Conservation (phyloP, 148 eudicot species). For the Suaeda aralocaspica region DNA sequence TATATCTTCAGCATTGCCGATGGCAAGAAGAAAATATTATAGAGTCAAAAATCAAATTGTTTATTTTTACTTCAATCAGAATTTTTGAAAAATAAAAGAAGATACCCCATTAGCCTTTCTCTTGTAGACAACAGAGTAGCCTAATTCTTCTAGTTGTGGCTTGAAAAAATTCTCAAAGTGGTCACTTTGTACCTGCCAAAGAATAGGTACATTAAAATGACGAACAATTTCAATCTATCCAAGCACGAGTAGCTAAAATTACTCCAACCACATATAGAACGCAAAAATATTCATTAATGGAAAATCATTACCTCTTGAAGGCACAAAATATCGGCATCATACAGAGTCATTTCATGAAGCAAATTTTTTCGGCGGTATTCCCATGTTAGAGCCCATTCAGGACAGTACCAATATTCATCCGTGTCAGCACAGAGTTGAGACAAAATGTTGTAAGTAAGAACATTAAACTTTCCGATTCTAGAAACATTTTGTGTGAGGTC, state of each 20-base stretch:
- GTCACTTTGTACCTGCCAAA: slow-evolving; percentile 83
- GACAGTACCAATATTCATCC: slow-evolving; percentile 65
- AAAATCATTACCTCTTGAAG: slow-evolving; percentile 75
- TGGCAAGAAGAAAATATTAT: background rate
- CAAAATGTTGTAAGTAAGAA: slow-evolving; percentile 75
- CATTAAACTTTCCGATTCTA: slow-evolving; percentile 51
- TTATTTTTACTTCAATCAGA: too few relatives aligned
- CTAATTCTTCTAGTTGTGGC: slow-evolving; percentile 82
- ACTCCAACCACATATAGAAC: slow-evolving; percentile 5
- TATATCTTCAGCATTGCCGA: background rate
- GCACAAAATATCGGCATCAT: slow-evolving; percentile 80
- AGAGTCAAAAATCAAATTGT: too few relatives aligned
- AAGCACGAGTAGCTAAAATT: too few relatives aligned
- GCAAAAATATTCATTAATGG: background rate
- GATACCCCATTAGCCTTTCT: slow-evolving; percentile 70
- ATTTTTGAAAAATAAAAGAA: background rate
- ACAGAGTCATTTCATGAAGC: slow-evolving; percentile 65
- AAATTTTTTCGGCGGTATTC: slow-evolving; percentile 76
- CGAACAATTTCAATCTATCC: background rate
- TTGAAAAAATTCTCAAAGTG: slow-evolving; percentile 81
- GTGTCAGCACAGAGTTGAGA: slow-evolving; percentile 48
- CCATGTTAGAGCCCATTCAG: slow-evolving; percentile 92
- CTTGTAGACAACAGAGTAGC: slow-evolving; percentile 74
- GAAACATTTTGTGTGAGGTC: slow-evolving; percentile 17
- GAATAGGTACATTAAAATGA: too few relatives aligned